Base-by-base conservation (phyloP, 768 basidiomycete genomes). In the Suillus subalutaceus region DNA sequence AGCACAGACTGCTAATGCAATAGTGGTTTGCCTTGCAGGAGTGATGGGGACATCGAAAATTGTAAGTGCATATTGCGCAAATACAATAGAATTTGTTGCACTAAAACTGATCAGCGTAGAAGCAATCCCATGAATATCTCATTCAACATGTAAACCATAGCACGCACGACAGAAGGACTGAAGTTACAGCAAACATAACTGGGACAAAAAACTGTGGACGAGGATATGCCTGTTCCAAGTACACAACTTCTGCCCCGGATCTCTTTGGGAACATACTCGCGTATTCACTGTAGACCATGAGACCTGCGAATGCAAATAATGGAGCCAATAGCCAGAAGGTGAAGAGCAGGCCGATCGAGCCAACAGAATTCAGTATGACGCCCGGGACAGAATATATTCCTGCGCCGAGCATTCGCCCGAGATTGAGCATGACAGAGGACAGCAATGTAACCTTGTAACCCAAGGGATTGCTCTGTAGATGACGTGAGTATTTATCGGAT, bases 221-320 rank as follows among this genome's bases (percentile, higher is more conserved):
- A 20, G 56, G 66, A 63, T 72, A 72, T 18, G 69, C 67, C 18
- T 71, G 70, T 32, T 83, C 81, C 16, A 84, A 74, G 63, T 83
- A 84, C 3, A 80, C 84, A 7, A 84, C 52, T 66, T 84, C 81
- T 10, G 81, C 85, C 7, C 84, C 84, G 6, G 83, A 82, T 16
- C 85, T 78, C 62, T 81, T 76, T 10, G 85, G 84, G 68, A 84
- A 85, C 72, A 82, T 82, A 44, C 80, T 76, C 1, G 81, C 79
- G 46, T 81, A 80, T 70, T 85, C 84, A 16, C 82, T 75, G 66
- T 79, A 85, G 13, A 64, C 18, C 56, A 43, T 59, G 37, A 64
- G 18, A 40, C 63, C 56, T 40, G 56, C 56, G 9, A 64, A 56
- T 57, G 63, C 63, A 30, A 64, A 43, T 1, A 64, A 26, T 4